A percentile compares a stretch with the other conserved stretches of the same genome.
phyloP scores from a whole-genome alignment of 768 basidiomycete species.

The Kwoniella dejecticola region DNA sequence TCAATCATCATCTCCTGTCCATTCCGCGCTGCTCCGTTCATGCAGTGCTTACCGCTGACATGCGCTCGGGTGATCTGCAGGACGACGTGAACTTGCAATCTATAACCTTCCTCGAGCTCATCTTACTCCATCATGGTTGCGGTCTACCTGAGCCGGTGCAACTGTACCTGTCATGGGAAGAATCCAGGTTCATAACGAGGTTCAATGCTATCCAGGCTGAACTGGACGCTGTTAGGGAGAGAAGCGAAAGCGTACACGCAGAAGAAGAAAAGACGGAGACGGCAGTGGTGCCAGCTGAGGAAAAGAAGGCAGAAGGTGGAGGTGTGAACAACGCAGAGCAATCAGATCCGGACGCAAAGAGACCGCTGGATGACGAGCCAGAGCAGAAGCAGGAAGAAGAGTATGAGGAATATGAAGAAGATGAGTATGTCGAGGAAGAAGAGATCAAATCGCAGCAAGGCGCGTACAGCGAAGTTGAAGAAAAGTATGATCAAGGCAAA shows the following conservation, averaged over 20 bases:
- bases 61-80: conserved; percentile 17
- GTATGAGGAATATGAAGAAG: conserved; percentile 79
- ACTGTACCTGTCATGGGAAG: conserved; percentile 35
- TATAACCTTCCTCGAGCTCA: conserved; percentile 57
- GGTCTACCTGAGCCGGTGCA: conserved; percentile 33
- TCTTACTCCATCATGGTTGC: conserved; percentile 40
- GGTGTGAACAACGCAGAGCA: conserved; percentile 48
- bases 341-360: not conserved
- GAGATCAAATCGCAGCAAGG: conserved; percentile 72
- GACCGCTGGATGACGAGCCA: not conserved
- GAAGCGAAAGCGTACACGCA: not conserved
- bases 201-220: conserved; percentile 35
- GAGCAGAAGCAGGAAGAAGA: conserved; percentile 61
- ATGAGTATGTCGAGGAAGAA: conserved; percentile 79
- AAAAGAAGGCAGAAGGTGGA: conserved; percentile 83
- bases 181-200: conserved; percentile 23
- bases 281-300: conserved; percentile 81
- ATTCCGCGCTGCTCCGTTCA: too few species aligned
- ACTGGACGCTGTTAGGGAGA: conserved; percentile 14
- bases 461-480: conserved; percentile 21
- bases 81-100: conserved; percentile 37
- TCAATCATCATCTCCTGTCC: too few species aligned
- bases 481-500: conserved; percentile 23
- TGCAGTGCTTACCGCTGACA: conserved; percentile 21
- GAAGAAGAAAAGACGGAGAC: conserved; percentile 67